Evolutionary conservation across 164 flowering plant species (phyloP), one percentile per base, ranked within the genome.

Genomic region (Euptelea pleiosperma): DNA sequence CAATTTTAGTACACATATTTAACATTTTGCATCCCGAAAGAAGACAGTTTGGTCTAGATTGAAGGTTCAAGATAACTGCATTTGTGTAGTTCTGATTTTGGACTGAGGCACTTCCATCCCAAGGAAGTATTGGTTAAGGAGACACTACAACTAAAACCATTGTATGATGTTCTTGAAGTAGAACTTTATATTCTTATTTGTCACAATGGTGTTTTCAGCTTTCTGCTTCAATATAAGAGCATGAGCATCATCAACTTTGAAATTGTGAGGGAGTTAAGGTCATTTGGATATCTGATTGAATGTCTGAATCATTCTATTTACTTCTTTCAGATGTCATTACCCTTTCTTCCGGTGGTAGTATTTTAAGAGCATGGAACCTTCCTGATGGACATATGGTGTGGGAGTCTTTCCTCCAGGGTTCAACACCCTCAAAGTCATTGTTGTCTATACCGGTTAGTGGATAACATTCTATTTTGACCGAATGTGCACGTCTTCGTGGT

Each of bases 311-410:
- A 57, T 61, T 53, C 25, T 0, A 45, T 58, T 47, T 52, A 21
- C 30, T 53, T 60, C 47, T 65, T 76, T 31, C 88, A 93, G 97
- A 83, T 75, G 93, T 82, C 34, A 68, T 93, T 54, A 81, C 91
- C 31, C 89, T 90, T 57, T 90, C 97, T 36, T 88, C 96, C 9
- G 77, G 66, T 57, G 97, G 96, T 63, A 79, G 82, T 61, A 61
- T 79, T 53, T 58, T 91, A 59, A 81, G 99, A 78, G 96, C 99
- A 48, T 94, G 99, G 99, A 93, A 86, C 72, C 95, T 94, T 73
- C 93, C 97, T 57, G 95, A 94, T 80, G 99, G 97, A 33, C 97
- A 88, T 77, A 81, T 94, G 95, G 85, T 85, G 60, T 94, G 99
- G 99, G 97, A 94, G 69, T 71, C 97, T 69, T 62, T 66, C 53